A percentile compares a stretch with the other conserved stretches of the same genome.
Evolutionary conservation across 495 filamentous ascomycete species (phyloP).

Genomic region (Hypoxylon lienhwacheense): DNA sequence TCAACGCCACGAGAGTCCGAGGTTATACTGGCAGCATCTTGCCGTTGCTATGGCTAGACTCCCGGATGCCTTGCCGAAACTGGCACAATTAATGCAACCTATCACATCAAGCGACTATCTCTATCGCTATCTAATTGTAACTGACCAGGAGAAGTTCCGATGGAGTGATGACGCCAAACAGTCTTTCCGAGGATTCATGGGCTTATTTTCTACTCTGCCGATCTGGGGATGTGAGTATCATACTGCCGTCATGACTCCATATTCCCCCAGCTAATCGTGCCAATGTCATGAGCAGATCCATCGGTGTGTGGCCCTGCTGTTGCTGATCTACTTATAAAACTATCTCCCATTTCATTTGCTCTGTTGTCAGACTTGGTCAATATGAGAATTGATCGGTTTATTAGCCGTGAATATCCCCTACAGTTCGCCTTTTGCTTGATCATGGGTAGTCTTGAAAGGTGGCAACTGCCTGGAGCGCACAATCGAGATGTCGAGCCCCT

Average conservation of each 20-base stretch:
- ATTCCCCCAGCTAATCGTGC: too few relatives aligned
- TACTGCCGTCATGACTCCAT: background rate
- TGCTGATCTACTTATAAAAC: conserved; percentile 2
- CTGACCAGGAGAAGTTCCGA: background rate
- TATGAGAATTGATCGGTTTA: background rate
- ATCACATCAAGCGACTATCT: conserved; percentile 6
- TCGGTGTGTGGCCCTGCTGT: background rate
- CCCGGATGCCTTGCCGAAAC: background rate
- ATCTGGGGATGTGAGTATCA: conserved; percentile 28
- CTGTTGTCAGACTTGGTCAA: background rate
- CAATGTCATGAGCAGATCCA: conserved; percentile 4
- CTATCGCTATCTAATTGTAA: background rate
- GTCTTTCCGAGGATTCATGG: conserved; percentile 16
- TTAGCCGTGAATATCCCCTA: conserved; percentile 7
- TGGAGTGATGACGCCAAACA: conserved; percentile 6
- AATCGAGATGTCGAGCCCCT: background rate
- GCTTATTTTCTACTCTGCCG: conserved; percentile 21
- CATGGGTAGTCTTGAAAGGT: conserved; percentile 9
- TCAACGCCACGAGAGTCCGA: conserved; percentile 18
- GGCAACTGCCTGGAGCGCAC: background rate
- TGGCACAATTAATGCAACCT: background rate
- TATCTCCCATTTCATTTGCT: conserved; percentile 9
- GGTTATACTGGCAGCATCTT: conserved; percentile 22
- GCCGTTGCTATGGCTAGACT: conserved; percentile 17
- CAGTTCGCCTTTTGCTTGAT: conserved; percentile 22